Percentiles rank a stretch among this genome's conserved stretches.
These are phyloP conservation scores for Boletus hoseneyae DNA, from an alignment of 1,284 basidiomycete species.

Conservation along the genomic window DNA sequence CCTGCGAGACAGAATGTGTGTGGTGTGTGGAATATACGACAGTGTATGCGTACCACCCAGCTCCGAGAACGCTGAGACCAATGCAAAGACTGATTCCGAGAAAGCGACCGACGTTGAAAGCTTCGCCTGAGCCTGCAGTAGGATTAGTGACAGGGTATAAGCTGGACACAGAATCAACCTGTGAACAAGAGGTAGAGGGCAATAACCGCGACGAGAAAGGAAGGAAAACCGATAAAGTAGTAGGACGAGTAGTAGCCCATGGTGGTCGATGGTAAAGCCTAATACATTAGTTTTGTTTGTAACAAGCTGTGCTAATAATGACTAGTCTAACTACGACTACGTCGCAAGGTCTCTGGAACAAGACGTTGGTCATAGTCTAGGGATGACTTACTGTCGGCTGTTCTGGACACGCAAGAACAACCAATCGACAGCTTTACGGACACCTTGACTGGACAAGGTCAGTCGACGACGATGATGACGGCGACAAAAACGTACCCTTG, in stretches of 20 bases:
- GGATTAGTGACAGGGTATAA: conserved; percentile 4
- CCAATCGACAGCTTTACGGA: conserved; percentile 90
- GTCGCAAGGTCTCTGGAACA: conserved; percentile 19
- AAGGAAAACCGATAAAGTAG: conserved; percentile 64
- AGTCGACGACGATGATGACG: too few species aligned
- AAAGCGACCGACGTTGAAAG: conserved; percentile 91
- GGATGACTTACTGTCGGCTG: conserved; percentile 51
- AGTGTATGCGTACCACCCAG: conserved; percentile 77
- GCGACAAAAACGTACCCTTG: conserved; percentile 65
- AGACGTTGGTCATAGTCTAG: not conserved
- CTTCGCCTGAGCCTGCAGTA: conserved; percentile 73
- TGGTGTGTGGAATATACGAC: too few species aligned
- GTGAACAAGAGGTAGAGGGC: conserved; percentile 87
- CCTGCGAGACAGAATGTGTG: conserved; percentile 40
- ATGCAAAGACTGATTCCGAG: conserved; percentile 93
- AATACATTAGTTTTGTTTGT: too few species aligned
- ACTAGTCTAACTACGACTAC: not conserved
- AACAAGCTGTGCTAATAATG: too few species aligned
- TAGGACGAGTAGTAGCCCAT: conserved; percentile 51
- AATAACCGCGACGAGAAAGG: conserved; percentile 61
- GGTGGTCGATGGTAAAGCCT: conserved; percentile 11
- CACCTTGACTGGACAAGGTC: conserved; percentile 64
- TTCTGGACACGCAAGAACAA: conserved; percentile 90
- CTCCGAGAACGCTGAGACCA: conserved; percentile 90
- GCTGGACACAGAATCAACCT: conserved; percentile 42